phyloP scores from a whole-genome alignment of 2,329 filamentous ascomycete genomes.

The Fusarium sp. region DNA sequence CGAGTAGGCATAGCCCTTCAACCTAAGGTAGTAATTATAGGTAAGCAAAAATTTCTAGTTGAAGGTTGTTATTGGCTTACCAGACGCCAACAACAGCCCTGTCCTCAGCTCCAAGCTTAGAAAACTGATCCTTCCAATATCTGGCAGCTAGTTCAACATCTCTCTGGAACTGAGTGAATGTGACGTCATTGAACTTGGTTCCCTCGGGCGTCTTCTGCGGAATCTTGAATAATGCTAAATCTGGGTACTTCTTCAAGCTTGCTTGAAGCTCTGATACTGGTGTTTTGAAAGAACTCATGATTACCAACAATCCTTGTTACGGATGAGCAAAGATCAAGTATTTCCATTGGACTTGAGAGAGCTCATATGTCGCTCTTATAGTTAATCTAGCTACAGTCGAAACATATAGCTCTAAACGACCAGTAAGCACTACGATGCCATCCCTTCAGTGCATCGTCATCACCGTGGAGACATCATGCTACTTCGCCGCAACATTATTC shows the following conservation, averaged over 20 bases:
- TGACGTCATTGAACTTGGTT: slow-evolving; percentile 15
- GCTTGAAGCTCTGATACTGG: background rate
- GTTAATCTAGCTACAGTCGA: background rate
- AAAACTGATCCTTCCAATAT: slow-evolving; percentile 24
- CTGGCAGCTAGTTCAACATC: slow-evolving; percentile 20
- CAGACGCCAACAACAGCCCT: slow-evolving; percentile 36
- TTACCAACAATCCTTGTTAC: background rate
- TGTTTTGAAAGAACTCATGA: background rate
- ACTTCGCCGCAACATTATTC: no score
- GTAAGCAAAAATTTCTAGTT: background rate
- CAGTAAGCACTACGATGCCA: background rate
- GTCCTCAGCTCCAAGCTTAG: background rate
- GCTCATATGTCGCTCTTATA: background rate
- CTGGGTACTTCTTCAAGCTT: background rate
- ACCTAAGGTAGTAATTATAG: slow-evolving; percentile 5
- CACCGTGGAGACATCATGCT: no score
- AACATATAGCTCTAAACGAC: background rate
- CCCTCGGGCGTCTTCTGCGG: background rate
- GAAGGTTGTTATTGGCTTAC: background rate
- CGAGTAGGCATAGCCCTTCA: slow-evolving; percentile 24
- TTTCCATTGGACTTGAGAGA: background rate
- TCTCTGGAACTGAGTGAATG: slow-evolving; percentile 10
- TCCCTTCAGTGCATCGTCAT: no score
- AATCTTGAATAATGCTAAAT: slow-evolving; percentile 22
- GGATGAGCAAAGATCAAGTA: background rate